A percentile compares a stretch with the other conserved stretches of the same genome.
Evolutionary conservation across 2,329 filamentous ascomycete genomes (phyloP).

Genomic region (Boeremia lycopersici): DNA sequence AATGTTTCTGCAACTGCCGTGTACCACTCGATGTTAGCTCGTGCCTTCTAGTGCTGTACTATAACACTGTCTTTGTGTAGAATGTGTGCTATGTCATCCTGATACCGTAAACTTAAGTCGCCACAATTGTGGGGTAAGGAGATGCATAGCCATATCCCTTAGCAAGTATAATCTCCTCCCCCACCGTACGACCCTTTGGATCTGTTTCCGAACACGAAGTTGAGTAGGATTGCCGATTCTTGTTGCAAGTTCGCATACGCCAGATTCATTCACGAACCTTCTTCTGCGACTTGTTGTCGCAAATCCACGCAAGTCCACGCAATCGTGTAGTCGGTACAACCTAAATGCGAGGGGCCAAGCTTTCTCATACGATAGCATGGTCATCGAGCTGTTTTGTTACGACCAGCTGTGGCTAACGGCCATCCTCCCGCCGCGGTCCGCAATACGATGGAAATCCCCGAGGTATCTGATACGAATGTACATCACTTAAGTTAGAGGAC

Average conservation of each 20-base stretch:
- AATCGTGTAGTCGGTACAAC: background rate
- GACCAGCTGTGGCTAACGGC: background rate
- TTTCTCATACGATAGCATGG: background rate
- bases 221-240: background rate
- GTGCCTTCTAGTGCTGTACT: too few species aligned
- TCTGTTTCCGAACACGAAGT: background rate
- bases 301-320: background rate
- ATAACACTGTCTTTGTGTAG: too few species aligned
- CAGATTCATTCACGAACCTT: background rate
- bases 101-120: too few species aligned
- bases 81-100: too few species aligned
- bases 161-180: too few species aligned
- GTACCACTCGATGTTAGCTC: too few species aligned
- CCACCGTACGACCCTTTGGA: background rate
- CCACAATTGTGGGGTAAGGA: too few species aligned
- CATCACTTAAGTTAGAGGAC: background rate
- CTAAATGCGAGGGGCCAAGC: background rate
- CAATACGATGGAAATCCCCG: background rate
- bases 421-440: conserved; percentile 5
- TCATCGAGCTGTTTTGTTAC: background rate
- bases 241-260: background rate
- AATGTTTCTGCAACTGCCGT: too few species aligned
- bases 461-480: background rate
- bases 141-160: too few species aligned
- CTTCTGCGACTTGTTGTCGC: background rate